A percentile compares a stretch with the other conserved stretches of the same genome.
Evolutionary conservation across 768 basidiomycete species (phyloP).

Genomic region (Inosperma sp.): DNA sequence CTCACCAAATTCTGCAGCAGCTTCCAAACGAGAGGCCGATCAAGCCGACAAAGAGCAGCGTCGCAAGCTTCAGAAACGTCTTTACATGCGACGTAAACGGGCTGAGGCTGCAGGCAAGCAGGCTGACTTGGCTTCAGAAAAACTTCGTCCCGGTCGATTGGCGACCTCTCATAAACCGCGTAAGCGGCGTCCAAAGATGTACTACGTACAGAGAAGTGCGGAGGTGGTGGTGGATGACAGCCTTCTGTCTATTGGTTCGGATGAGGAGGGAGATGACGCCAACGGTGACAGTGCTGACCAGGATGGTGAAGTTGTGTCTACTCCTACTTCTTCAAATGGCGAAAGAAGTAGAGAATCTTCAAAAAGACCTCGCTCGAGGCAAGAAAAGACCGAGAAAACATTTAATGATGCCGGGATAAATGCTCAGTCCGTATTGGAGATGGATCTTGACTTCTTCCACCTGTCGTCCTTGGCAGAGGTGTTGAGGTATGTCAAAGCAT

Average conservation of each 20-base stretch:
- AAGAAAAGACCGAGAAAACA: constrained; percentile 38
- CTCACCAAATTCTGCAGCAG: too few relatives aligned
- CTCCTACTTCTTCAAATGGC: neutral
- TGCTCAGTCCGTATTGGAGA: constrained; percentile 35
- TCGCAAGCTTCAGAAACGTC: constrained; percentile 54
- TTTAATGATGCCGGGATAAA: constrained; percentile 46
- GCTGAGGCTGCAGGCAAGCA: constrained; percentile 42
- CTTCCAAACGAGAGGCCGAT: too few relatives aligned
- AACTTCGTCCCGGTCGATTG: constrained; percentile 37
- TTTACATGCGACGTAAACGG: constrained; percentile 70
- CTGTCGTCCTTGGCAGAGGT: constrained; percentile 35
- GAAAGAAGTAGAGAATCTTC: neutral
- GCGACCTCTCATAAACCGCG: constrained; percentile 17
- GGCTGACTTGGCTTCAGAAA: constrained; percentile 25
- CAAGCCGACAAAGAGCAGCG: constrained; percentile 40
- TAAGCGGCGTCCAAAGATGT: constrained; percentile 20
- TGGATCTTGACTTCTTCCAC: constrained; percentile 49
- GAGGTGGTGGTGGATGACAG: neutral
- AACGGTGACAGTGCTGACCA: neutral
- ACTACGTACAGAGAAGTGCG: constrained; percentile 12
- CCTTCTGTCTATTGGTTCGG: neutral
- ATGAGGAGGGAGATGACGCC: neutral
- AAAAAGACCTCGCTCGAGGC: constrained; percentile 39
- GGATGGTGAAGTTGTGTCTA: neutral
- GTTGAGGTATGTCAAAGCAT: constrained; percentile 31